Evolutionary conservation across 805 yeast genomes (phyloP), one percentile per base, ranked within the genome.

Genomic region (Schwanniomyces pseudopolymorphus): DNA sequence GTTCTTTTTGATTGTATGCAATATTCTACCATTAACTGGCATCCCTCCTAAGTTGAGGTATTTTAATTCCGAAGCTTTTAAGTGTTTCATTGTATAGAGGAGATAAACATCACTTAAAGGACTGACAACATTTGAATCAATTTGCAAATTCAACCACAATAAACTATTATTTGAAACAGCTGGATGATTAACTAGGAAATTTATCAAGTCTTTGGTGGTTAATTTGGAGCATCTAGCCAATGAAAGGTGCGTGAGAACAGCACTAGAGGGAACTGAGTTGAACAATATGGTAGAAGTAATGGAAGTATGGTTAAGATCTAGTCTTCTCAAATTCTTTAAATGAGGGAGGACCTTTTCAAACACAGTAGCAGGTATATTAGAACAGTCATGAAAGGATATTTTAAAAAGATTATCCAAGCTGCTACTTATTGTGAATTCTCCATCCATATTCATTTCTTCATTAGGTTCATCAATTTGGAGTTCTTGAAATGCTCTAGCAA

Each of bases 361-460:
- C 0, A 77, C 76, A n/a, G 72, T 73, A 5, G 79, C 64, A 3
- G 88, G 77, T 33, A 90, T 70, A 52, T 87, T 89, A 2, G 94
- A 84, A 63, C 97, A 91, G 58, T 89, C 96, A 66, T 90, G 96
- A 58, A 91, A 80, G 0, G 96, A 88, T 9, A 91, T 56, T 48
- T 79, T 72, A 56, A 77, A 63, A 35, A 62, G 45, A 38, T 56
- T 52, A 17, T 53, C 46, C 28, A 55, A 45, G 19, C 44, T 45
- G 14, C 24, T 41, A 33, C 33, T 19, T 4, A 19, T 36, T 4
- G 38, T 20, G 19, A 21, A 33, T 25, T 43, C 40, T 16, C 40
- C 45, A 39, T 46, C 49, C 8, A 40, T 42, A 13, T 35, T 49
- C 11, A n/a, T 25, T n/a, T 38, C 42, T 10, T 47, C 50, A 21